Conservation (phyloP, 768 basidiomycete genomes). For the Termitomyces sp. region DNA sequence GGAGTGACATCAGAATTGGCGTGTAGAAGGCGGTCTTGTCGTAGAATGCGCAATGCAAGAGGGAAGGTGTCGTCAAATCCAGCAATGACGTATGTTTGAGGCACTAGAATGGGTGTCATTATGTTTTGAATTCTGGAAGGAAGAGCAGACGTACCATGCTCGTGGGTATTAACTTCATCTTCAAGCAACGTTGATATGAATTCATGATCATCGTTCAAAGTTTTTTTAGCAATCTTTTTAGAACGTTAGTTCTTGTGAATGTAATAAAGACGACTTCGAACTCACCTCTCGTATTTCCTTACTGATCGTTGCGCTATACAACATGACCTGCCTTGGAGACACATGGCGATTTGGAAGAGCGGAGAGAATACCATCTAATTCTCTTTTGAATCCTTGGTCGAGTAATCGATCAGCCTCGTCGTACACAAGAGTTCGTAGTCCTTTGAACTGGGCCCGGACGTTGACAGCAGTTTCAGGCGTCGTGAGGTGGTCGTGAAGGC, state of each 20-base stretch:
- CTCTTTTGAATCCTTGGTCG: conserved; percentile 67
- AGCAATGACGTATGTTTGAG: conserved; percentile 40
- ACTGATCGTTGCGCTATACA: conserved; percentile 74
- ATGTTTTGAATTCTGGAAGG: background rate
- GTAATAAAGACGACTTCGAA: background rate
- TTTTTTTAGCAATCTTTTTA: conserved; percentile 16
- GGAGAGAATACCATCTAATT: conserved; percentile 58
- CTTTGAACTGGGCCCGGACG: conserved; percentile 24
- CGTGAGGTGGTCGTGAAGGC: conserved; percentile 65
- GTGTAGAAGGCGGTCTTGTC: conserved; percentile 26
- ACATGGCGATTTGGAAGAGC: conserved; percentile 37
- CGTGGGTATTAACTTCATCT: conserved; percentile 57
- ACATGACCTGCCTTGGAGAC: conserved; percentile 58
- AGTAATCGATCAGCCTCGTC: conserved; percentile 76
- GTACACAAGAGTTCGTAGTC: conserved; percentile 46
- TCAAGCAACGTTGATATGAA: conserved; percentile 57
- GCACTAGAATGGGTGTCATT: conserved; percentile 23
- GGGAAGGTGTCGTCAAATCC: conserved; percentile 36
- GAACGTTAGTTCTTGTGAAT: background rate
- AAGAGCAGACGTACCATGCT: conserved; percentile 38
- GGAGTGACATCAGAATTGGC: conserved; percentile 28
- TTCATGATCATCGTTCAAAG: conserved; percentile 24
- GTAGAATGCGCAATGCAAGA: conserved; percentile 35
- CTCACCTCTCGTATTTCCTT: conserved; percentile 55
- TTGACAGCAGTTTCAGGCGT: conserved; percentile 12